Base-by-base conservation (phyloP, 345 rosid species). In the Combretum micranthum region DNA sequence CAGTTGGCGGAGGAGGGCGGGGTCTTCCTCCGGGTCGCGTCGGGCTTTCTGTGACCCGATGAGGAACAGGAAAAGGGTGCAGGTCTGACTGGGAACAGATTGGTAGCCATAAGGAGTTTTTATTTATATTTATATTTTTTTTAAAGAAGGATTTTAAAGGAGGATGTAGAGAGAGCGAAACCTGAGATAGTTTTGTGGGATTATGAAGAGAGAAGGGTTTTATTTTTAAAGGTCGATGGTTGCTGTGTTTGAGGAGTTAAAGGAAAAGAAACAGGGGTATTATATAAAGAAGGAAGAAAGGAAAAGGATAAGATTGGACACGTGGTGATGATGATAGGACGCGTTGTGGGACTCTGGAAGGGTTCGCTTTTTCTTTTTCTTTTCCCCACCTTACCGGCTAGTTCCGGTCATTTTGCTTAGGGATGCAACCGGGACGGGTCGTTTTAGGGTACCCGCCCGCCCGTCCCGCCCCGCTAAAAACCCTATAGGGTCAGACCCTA, bases 261-360 rank as follows among this genome's bases (percentile, higher is more conserved):
- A 42, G 21, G 16, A 8, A 16, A 17, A n/a, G 0, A 20, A n/a
- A 50, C n/a, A n/a, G n/a, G n/a, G n/a, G n/a, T n/a, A n/a, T n/a
- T n/a, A 54, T 51, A 21, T 12, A 52, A 25, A 52, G 19, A 15
- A 18, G 23, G 48, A 42, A 6, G 56, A 42, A 42, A 22, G 37
- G 18, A 20, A 55, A 52, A 39, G 73, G 75, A 78, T 65, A 51
- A 66, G 71, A 61, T 12, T 0, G 57, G 55, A 74, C 72, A 74
- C 69, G 69, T 72, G 83, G 64, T 55, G 63, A 69, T 55, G 22
- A 3, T 6, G 12, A 1, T 20, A n/a, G 3, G 22, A 8, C 37
- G 12, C 52, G 44, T 21, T 12, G 56, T 44, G 17, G 14, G 19
- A 5, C 39, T 5, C 9, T 1, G 4, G 39, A 1, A 32, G 39